Conservation (phyloP, 495 filamentous ascomycete species). For the Penicillium daleae region DNA sequence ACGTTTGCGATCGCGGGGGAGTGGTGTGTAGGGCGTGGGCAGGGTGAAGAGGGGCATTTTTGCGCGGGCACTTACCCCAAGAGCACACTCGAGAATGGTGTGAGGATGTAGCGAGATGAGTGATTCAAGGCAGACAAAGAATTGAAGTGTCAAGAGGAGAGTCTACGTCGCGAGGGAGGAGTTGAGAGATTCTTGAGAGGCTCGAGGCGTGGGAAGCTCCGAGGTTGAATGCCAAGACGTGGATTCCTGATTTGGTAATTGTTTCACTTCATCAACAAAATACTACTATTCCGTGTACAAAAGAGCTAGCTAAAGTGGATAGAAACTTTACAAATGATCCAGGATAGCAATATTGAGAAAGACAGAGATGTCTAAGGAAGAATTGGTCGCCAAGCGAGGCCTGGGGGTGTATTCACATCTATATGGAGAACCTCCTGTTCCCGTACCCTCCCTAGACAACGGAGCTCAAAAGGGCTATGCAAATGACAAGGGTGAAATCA, state of each 20-base stretch:
- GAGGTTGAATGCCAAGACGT: slow-evolving; percentile 36
- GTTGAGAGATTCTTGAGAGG: slow-evolving; percentile 4
- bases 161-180: slow-evolving; percentile 1
- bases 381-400: slow-evolving; percentile 5
- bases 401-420: slow-evolving; percentile 26
- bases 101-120: neutral
- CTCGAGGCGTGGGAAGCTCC: slow-evolving; percentile 23
- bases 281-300: too few species aligned
- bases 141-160: slow-evolving; percentile 1
- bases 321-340: neutral
- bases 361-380: neutral
- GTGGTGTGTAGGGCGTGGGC: neutral
- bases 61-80: slow-evolving; percentile 28
- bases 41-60: slow-evolving; percentile 20
- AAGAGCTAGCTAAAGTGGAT: too few species aligned
- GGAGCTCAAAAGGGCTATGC: slow-evolving; percentile 27
- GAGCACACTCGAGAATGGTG: neutral
- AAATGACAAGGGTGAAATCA: slow-evolving; percentile 26
- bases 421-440: slow-evolving; percentile 20
- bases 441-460: slow-evolving; percentile 24
- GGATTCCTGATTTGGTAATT: slow-evolving; percentile 31
- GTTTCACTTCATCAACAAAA: slow-evolving; percentile 17
- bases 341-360: neutral
- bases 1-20: slow-evolving; percentile 15
- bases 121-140: neutral